Evolutionary conservation across 768 basidiomycete genomes (phyloP).

Genomic region (Macrolepiota fuliginosa): DNA sequence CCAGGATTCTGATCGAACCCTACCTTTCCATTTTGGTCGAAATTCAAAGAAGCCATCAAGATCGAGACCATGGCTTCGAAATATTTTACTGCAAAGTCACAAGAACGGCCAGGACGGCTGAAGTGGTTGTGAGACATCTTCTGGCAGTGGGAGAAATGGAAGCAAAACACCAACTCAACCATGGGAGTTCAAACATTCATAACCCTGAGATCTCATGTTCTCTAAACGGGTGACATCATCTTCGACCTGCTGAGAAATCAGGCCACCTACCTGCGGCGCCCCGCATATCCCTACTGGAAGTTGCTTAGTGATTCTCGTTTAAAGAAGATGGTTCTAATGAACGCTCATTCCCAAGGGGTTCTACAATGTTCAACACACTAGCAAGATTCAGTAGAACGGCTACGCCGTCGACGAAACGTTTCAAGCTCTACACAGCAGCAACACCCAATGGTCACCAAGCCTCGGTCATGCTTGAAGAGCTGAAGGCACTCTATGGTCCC

Average conservation of each 20-base stretch:
- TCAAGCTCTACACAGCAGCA: slow-evolving; percentile 37
- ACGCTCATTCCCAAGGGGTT: background rate
- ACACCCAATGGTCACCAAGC: slow-evolving; percentile 59
- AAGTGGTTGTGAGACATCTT: too few relatives aligned
- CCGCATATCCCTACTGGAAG: background rate
- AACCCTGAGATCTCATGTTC: too few relatives aligned
- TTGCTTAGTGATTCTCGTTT: background rate
- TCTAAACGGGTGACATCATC: background rate
- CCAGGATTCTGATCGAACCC: background rate
- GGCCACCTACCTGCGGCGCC: too few relatives aligned
- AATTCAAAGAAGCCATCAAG: too few relatives aligned
- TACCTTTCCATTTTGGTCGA: background rate
- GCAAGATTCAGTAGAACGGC: background rate
- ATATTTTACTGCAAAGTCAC: too few relatives aligned
- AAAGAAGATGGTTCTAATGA: background rate
- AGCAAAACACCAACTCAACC: too few relatives aligned
- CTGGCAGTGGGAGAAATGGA: too few relatives aligned
- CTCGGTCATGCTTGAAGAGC: slow-evolving; percentile 61
- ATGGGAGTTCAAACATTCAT: too few relatives aligned
- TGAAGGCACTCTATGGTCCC: slow-evolving; percentile 35
- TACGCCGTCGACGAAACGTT: slow-evolving; percentile 21
- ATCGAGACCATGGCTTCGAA: too few relatives aligned
- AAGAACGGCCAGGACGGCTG: too few relatives aligned
- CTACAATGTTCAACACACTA: background rate
- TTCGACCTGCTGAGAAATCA: background rate